These are phyloP conservation scores for Pestalotiopsis sp. DNA, from an alignment of 2,329 filamentous ascomycete genomes.

Conservation along the genomic window DNA sequence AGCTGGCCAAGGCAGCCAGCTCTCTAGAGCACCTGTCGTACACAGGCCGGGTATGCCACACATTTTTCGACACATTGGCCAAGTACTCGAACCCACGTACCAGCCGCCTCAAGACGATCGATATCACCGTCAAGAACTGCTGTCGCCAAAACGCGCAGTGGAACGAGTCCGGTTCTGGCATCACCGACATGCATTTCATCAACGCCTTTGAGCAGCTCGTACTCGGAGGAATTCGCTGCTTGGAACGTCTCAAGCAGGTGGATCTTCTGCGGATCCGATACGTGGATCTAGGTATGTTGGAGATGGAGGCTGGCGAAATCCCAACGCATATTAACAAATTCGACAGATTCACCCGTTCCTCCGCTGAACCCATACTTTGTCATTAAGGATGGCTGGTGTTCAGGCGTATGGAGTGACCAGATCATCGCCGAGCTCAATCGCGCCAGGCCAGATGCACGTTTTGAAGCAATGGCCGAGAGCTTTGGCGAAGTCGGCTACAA, in stretches of 20 bases:
- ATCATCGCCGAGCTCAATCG: constrained; percentile 64
- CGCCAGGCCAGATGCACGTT: constrained; percentile 60
- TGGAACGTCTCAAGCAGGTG: constrained; percentile 61
- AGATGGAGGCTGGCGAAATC: background rate
- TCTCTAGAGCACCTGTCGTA: constrained; percentile 70
- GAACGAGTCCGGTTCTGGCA: constrained; percentile 69
- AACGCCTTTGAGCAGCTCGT: constrained; percentile 71
- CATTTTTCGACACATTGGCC: constrained; percentile 66
- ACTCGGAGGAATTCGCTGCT: constrained; percentile 61
- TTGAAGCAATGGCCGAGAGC: constrained; percentile 64
- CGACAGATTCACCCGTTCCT: constrained; percentile 68
- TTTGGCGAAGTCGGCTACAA: constrained; percentile 62
- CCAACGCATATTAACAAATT: background rate
- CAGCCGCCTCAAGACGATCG: constrained; percentile 64
- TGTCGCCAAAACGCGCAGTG: constrained; percentile 60
- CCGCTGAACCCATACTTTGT: constrained; percentile 75
- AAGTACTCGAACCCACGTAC: constrained; percentile 49
- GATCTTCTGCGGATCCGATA: constrained; percentile 72
- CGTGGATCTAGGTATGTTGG: constrained; percentile 65
- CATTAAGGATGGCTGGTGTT: constrained; percentile 61
- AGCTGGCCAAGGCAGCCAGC: constrained; percentile 62
- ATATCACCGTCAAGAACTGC: constrained; percentile 75
- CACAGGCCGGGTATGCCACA: constrained; percentile 71
- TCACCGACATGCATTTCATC: constrained; percentile 74
- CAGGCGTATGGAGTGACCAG: constrained; percentile 72